phyloP scores from a whole-genome alignment of 2,329 filamentous ascomycete species.

The Epichloe aotearoae region DNA sequence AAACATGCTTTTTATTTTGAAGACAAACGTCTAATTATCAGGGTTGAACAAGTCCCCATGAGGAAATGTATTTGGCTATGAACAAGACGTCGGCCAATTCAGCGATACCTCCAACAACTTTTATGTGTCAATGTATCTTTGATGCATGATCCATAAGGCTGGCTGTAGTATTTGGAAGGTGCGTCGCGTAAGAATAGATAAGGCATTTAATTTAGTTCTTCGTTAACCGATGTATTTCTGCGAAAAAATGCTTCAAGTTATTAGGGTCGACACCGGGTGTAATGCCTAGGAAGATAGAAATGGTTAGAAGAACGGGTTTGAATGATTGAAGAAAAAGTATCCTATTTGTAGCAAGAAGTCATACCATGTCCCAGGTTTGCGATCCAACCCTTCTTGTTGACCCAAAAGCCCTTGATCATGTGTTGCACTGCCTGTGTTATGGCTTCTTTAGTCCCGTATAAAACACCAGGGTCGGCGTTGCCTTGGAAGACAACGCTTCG shows the following conservation, averaged over 20 bases:
- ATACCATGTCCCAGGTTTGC: slow-evolving; percentile 87
- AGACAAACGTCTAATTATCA: too few species aligned
- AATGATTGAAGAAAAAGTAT: neutral
- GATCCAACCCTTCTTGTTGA: slow-evolving; percentile 83
- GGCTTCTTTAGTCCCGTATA: slow-evolving; percentile 71
- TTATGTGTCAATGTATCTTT: neutral
- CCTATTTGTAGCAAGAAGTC: neutral
- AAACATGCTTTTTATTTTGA: too few species aligned
- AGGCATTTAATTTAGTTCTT: slow-evolving; percentile 23
- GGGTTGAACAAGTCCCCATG: too few species aligned
- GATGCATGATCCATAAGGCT: neutral
- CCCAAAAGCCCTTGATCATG: slow-evolving; percentile 77
- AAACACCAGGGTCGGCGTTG: slow-evolving; percentile 85
- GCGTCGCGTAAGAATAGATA: neutral
- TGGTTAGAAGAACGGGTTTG: neutral
- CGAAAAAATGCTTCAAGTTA: slow-evolving; percentile 82
- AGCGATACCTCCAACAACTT: too few species aligned
- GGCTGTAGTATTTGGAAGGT: neutral
- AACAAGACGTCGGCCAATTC: too few species aligned
- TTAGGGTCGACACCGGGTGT: slow-evolving; percentile 92
- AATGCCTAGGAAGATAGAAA: slow-evolving; percentile 48
- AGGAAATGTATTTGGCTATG: too few species aligned
- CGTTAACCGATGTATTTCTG: slow-evolving; percentile 70
- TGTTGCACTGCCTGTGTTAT: slow-evolving; percentile 73
- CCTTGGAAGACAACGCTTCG: slow-evolving; percentile 73